These are phyloP conservation scores for Eustoma russellianum DNA, from an alignment of 257 asterid species.

Conservation along the genomic window DNA sequence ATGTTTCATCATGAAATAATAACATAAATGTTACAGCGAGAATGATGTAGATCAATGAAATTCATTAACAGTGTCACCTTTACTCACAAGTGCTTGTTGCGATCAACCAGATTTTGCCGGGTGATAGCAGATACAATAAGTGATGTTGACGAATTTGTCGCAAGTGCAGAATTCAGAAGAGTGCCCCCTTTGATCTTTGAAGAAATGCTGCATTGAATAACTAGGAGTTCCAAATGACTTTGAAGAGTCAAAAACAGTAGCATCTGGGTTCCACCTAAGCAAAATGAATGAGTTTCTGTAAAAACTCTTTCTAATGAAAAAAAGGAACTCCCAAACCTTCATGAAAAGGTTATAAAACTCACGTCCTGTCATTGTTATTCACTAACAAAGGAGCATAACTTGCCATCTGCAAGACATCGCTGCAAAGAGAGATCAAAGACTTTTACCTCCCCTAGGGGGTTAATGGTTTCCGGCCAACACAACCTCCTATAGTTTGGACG, in stretches of 20 bases:
- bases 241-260: constrained; percentile 80
- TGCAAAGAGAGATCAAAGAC: constrained; percentile 23
- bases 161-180: constrained; percentile 53
- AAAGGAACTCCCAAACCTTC: background rate
- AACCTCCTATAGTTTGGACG: no score
- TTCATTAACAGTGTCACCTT: constrained; percentile 16
- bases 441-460: no score
- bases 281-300: constrained; percentile 1
- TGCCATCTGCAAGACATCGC: constrained; percentile 79
- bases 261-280: constrained; percentile 85
- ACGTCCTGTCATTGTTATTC: constrained; percentile 65
- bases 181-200: constrained; percentile 75
- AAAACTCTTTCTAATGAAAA: background rate
- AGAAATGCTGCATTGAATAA: constrained; percentile 96
- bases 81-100: constrained; percentile 33
- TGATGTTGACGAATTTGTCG: constrained; percentile 33
- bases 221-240: constrained; percentile 78
- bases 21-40: no score
- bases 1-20: background rate
- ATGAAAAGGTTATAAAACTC: constrained; percentile 11
- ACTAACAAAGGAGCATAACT: constrained; percentile 91
- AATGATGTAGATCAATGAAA: no score
- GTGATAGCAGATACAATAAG: constrained; percentile 68
- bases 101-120: constrained; percentile 43
- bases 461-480: no score